Evolutionary conservation across 2,329 filamentous ascomycete species (phyloP).

Genomic region (Tolypocladium inflatum): DNA sequence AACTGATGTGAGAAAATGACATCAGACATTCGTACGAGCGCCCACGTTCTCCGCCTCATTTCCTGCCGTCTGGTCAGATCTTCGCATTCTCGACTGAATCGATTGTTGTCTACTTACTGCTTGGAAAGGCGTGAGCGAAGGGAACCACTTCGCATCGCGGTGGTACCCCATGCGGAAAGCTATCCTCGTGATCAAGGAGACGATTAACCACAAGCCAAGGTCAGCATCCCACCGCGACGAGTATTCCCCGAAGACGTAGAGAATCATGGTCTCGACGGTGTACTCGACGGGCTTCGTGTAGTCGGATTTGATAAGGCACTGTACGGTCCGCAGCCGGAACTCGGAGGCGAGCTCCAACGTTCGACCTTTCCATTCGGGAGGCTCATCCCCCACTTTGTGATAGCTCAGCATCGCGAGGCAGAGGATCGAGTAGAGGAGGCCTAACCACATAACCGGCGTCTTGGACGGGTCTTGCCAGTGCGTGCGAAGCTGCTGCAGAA

Average conservation of each 20-base stretch:
- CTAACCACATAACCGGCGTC: conserved; percentile 69
- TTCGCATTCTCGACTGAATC: background rate
- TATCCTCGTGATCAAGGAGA: conserved; percentile 45
- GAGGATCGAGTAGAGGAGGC: conserved; percentile 66
- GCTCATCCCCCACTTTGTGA: conserved; percentile 70
- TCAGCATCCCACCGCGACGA: conserved; percentile 66
- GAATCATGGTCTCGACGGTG: conserved; percentile 68
- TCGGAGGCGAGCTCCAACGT: conserved; percentile 49
- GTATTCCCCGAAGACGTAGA: conserved; percentile 70
- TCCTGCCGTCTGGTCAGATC: conserved; percentile 36
- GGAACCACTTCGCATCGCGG: conserved; percentile 66
- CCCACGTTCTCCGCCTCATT: conserved; percentile 62
- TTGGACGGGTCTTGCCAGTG: conserved; percentile 67
- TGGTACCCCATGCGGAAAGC: conserved; percentile 68
- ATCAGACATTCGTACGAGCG: conserved; percentile 63
- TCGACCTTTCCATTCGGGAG: conserved; percentile 64
- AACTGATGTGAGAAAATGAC: conserved; percentile 69
- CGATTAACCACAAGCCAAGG: conserved; percentile 52
- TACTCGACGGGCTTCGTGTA: conserved; percentile 67
- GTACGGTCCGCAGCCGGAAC: conserved; percentile 64
- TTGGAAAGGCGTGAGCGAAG: conserved; percentile 62
- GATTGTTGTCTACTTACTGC: conserved; percentile 36
- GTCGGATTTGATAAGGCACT: conserved; percentile 67
- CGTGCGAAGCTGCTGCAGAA: conserved; percentile 58
- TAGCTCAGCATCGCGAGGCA: conserved; percentile 73